Evolutionary conservation across 1,284 basidiomycete genomes (phyloP), one percentile per base, ranked within the genome.

Genomic region (Microbotryum violaceum): DNA sequence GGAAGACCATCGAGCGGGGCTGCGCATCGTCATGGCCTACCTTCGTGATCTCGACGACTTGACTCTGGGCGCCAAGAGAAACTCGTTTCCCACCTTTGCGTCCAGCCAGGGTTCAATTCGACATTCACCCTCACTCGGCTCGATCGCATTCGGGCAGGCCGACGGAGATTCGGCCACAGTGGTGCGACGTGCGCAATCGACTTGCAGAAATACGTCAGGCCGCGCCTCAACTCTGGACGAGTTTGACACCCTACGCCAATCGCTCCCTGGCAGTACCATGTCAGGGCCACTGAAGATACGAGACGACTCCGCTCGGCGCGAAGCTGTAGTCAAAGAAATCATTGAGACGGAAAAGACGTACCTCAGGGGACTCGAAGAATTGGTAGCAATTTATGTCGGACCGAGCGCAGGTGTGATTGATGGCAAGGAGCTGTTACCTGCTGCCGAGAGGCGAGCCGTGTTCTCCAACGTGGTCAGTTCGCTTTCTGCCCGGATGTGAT

Each of bases 301-400:
- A 62, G 72, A 75, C 54, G 72, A 77, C 56, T 68, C 74, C 4
- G 59, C 60, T 23, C 68, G 72, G 57, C 70, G 76, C 6, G 66
- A 70, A 52, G 66, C 66, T 4, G 71, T 77, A 37, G 65, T 77
- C 46, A 58, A 66, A n/a, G 76, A 77, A 70, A 76, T 70, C 61
- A 72, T 70, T 71, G 90, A 88, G 71, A 97, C 94, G 49, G 94
- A 99, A 76, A 82, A 89, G 65, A 93, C 93, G 1, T 99, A 98
- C 75, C 90, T 97, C 61, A 88, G 88, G 70, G 89, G 90, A 16
- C 78, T 99, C 25, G 85, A 88, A 73, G 94, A 97, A 76, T 82
- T 99, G 29, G 85, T 93, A 56, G 88, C 93, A 62, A 96, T 98
- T 64, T 99, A 98, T 74, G 88, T 98, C 76, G 86, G 70, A 91